phyloP scores from a whole-genome alignment of 1,284 basidiomycete genomes.

The Fomitopsis palustris region DNA sequence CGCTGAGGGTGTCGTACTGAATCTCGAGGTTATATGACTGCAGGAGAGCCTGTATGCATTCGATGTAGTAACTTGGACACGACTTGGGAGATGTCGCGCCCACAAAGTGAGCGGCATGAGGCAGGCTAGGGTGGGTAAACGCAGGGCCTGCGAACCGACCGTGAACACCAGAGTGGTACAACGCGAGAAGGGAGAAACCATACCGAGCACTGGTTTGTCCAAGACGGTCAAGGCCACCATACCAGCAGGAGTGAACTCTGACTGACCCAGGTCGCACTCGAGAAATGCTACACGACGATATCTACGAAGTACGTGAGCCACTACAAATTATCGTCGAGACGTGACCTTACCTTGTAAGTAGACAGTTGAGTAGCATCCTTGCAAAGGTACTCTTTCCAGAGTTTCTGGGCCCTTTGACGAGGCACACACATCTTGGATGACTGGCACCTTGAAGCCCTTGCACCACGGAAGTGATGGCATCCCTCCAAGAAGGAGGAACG shows the following conservation, averaged over 20 bases:
- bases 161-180: background rate
- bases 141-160: constrained; percentile 61
- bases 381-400: constrained; percentile 90
- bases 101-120: constrained; percentile 78
- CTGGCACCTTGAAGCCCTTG: background rate
- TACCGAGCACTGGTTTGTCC: constrained; percentile 68
- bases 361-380: constrained; percentile 68
- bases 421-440: constrained; percentile 29
- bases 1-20: constrained; percentile 41
- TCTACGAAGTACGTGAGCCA: too few relatives aligned
- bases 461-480: constrained; percentile 33
- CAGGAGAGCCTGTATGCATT: constrained; percentile 65
- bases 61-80: constrained; percentile 78
- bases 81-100: constrained; percentile 79
- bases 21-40: constrained; percentile 73
- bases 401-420: constrained; percentile 85
- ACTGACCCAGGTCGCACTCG: constrained; percentile 92
- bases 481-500: constrained; percentile 57
- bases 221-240: constrained; percentile 81
- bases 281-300: constrained; percentile 81
- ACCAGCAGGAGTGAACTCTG: constrained; percentile 89
- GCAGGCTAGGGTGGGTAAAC: constrained; percentile 76
- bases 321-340: too few relatives aligned
- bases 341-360: constrained; percentile 58
- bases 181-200: constrained; percentile 1